Base-by-base conservation (phyloP, 306 rosid species). In the Vigna angularis region DNA sequence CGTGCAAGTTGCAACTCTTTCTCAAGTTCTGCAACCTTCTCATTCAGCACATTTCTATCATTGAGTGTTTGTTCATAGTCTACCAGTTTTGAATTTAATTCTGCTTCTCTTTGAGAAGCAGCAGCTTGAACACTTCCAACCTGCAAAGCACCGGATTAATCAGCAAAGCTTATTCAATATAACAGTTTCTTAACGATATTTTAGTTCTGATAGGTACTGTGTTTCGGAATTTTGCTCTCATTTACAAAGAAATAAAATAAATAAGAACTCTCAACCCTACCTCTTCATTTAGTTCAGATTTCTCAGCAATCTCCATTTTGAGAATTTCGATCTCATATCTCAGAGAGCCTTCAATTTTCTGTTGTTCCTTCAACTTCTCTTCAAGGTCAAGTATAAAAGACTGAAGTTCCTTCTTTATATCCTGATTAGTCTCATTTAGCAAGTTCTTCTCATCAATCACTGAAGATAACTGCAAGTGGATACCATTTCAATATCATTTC, bases 381-480 rank as follows among this genome's bases (percentile, higher is more conserved):
- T 95, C 98, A 18, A 89, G 95, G 73, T 83, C 87, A 50, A 64
- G 70, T 74, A 91, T 89, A 77, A 81, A 40, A 15, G 91, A 83
- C 74, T 91, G 92, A 24, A 89, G 92, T 77, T 95, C 96, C 77
- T 87, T 89, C 81, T 89, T 92, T 72, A 88, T 61, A 65, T 78
- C 87, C 79, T 89, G 93, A 84, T 86, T 75, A 40, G 93, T 84
- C 79, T 91, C 97, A 66, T 83, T 89, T 50, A 95, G 89, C 76
- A 91, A 74, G 85, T 87, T 83, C 84, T 90, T 96, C 89, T 96
- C 99, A 53, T 91, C 96, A 67, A 78, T 77, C 76, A 82, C 72
- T 30, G 97, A 87, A 81, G 94, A 86, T 70, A 93, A 88, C 99
- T 96, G 91, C 74, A 62, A 74, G 71, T 77, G 72, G 66, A 77